These are phyloP conservation scores for Tolypocladium sp. DNA, from an alignment of 2,329 filamentous ascomycete species.

Conservation along the genomic window DNA sequence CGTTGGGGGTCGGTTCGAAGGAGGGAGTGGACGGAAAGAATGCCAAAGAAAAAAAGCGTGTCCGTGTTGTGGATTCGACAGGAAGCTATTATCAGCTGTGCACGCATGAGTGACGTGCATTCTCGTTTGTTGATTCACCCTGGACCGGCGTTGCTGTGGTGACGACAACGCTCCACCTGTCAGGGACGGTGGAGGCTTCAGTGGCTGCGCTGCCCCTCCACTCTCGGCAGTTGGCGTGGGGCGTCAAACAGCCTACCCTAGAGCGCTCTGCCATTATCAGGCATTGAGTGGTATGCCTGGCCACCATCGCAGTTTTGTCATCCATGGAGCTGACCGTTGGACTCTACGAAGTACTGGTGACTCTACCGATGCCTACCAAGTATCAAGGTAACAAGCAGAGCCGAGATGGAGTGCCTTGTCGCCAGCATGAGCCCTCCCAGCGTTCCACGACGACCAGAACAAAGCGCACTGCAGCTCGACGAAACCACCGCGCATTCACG, in stretches of 20 bases:
- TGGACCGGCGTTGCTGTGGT: not conserved
- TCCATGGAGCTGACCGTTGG: not conserved
- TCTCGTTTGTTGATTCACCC: not conserved
- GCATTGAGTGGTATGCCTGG: not conserved
- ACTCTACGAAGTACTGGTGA: no score
- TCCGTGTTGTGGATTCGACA: not conserved
- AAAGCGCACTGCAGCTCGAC: no score
- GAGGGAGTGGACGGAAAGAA: conserved; percentile 4
- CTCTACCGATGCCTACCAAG: not conserved
- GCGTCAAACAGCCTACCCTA: not conserved
- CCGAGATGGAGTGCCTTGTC: no score
- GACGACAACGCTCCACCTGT: not conserved
- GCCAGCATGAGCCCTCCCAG: no score
- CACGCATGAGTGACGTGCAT: not conserved
- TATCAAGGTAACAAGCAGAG: not conserved
- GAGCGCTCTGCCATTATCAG: not conserved
- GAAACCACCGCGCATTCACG: no score
- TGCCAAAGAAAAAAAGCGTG: not conserved
- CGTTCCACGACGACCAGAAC: no score
- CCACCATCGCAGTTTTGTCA: not conserved
- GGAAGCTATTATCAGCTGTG: not conserved
- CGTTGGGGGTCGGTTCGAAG: not conserved
- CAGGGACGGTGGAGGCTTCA: not conserved
- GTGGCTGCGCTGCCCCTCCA: no score
- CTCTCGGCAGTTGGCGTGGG: not conserved